Evolutionary conservation across 192 early-diverging fungal genomes (phyloP).

Genomic region (Coemansia sp.): DNA sequence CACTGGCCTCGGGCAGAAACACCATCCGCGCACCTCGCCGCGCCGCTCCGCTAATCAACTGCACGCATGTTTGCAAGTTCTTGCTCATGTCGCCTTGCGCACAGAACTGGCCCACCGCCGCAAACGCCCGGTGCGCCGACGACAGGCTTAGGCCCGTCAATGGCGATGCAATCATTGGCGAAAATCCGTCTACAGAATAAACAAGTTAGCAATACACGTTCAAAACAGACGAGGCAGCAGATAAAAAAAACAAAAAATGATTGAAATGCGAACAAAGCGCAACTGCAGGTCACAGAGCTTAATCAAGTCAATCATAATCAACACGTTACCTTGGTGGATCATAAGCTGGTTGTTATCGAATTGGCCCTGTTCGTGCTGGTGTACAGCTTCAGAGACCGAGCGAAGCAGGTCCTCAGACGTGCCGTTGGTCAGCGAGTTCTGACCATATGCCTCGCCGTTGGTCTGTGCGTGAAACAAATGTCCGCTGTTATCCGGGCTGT

Average conservation of each 20-base stretch:
- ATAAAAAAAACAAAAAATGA: background rate
- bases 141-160: constrained; percentile 28
- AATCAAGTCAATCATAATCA: background rate
- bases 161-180: constrained; percentile 43
- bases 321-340: constrained; percentile 35
- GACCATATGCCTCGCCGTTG: constrained; percentile 25
- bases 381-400: constrained; percentile 31
- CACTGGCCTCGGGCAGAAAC: constrained; percentile 82
- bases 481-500: constrained; percentile 14
- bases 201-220: background rate
- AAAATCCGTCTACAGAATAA: constrained; percentile 28
- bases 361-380: constrained; percentile 17
- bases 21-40: constrained; percentile 65
- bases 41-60: constrained; percentile 62
- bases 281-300: background rate
- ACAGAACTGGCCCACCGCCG: constrained; percentile 75
- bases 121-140: constrained; percentile 34
- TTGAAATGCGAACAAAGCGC: too few species aligned
- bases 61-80: constrained; percentile 64
- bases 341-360: constrained; percentile 44
- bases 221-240: background rate
- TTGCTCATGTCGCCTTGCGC: constrained; percentile 57
- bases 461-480: constrained; percentile 35
- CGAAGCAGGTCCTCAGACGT: constrained; percentile 30
- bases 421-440: constrained; percentile 21